Conservation (phyloP, 2,329 filamentous ascomycete genomes). For the Pestalotiopsis sp. region DNA sequence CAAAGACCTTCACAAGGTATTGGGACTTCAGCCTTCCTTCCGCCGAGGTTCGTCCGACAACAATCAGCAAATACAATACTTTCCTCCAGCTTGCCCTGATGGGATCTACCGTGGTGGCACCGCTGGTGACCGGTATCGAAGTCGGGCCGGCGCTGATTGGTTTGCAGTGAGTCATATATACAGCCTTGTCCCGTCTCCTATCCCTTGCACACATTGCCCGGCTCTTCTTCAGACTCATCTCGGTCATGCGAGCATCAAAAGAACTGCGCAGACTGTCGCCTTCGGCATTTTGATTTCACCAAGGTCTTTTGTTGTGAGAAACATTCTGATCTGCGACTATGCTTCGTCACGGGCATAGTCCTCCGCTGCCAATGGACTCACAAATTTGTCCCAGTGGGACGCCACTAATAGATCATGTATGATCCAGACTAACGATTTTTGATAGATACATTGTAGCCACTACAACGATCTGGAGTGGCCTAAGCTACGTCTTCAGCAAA, state of each 20-base stretch:
- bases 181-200: constrained; percentile 11
- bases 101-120: constrained; percentile 80
- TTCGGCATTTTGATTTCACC: neutral
- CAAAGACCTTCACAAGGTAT: constrained; percentile 89
- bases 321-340: neutral
- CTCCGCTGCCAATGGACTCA: neutral
- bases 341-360: neutral
- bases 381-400: neutral
- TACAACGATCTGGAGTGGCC: constrained; percentile 91
- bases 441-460: constrained; percentile 79
- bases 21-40: constrained; percentile 96
- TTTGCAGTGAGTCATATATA: constrained; percentile 60
- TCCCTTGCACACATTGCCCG: neutral
- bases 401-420: neutral
- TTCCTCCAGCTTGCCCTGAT: constrained; percentile 88
- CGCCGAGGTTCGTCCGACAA: constrained; percentile 82
- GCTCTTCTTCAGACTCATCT: neutral
- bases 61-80: constrained; percentile 90
- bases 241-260: neutral
- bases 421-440: constrained; percentile 32
- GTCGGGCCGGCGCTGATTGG: constrained; percentile 57
- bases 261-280: neutral
- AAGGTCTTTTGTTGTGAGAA: neutral
- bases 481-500: constrained; percentile 89
- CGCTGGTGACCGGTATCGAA: constrained; percentile 65